Evolutionary conservation across 176 grass and related monocot species (phyloP), one percentile per base, ranked within the genome.

Genomic region (Oryza rufipogon): DNA sequence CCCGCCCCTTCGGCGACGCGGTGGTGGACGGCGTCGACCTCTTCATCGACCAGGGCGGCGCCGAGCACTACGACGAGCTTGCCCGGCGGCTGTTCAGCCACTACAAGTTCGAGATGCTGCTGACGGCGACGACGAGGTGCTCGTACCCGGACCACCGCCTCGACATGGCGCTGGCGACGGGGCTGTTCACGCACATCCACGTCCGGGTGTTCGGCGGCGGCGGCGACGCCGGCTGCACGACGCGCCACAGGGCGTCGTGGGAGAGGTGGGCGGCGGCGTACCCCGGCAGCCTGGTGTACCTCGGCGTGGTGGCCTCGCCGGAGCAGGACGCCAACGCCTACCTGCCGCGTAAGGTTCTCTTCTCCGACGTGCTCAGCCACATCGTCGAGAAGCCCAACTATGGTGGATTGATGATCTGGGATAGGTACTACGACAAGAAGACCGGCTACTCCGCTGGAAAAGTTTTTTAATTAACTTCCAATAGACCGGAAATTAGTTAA

Each of bases 151-250:
- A 93, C 68, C 0, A 9, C 7, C 79, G 32, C 12, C 42, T 79
- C 0, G 81, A 71, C 3, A 20, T 5, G 25, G 91, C 91, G 30
- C 74, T 93, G 0, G 20, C 26, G 11, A 93, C 89, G 22, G 87
- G 85, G n/a, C 58, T 88, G 1, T 93, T 97, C 41, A 82, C 88
- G 75, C 90, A 85, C 32, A 64, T 97, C 30, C 92, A 90, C 66
- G 91, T 94, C 0, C 45, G 91, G 13, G 90, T 97, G 81, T 97
- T 88, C 84, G 91, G 86, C 74, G 77, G 86, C 75, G 64, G 86
- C 74, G 80, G 84, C 75, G 64, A 46, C 44, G 44, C 11, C 44
- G 3, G 44, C 44, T 46, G 44, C 44, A 11, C 44, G 10, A 11
- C 44, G 44, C 44, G 0, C 44, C 44, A 46, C 44, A 46, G 44